Evolutionary conservation across 1,284 basidiomycete genomes (phyloP).

Genomic region (Ceratobasidium theobromae): DNA sequence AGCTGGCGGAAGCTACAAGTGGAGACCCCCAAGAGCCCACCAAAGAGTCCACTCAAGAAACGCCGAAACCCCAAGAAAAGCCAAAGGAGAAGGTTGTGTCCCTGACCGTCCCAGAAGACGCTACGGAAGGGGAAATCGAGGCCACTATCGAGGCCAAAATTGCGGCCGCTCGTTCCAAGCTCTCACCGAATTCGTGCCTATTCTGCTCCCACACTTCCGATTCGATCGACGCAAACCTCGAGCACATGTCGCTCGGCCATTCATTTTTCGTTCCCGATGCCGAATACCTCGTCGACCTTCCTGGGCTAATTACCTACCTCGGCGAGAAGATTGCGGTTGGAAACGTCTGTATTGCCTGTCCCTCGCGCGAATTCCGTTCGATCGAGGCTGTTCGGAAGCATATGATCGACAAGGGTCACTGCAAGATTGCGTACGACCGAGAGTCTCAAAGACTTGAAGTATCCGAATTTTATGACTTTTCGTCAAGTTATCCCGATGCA

Average conservation of each 20-base stretch:
- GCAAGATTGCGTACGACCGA: slow-evolving; percentile 90
- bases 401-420: slow-evolving; percentile 93
- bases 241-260: slow-evolving; percentile 86
- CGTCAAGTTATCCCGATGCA: slow-evolving; percentile 70
- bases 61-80: slow-evolving; percentile 31
- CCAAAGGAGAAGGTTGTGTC: slow-evolving; percentile 25
- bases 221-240: slow-evolving; percentile 67
- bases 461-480: slow-evolving; percentile 94
- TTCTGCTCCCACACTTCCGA: slow-evolving; percentile 71
- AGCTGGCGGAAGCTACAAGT: too few species aligned
- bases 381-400: slow-evolving; percentile 87
- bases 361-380: slow-evolving; percentile 74
- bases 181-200: slow-evolving; percentile 73
- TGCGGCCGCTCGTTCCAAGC: slow-evolving; percentile 67
- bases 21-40: slow-evolving; percentile 14
- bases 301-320: slow-evolving; percentile 83
- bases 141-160: slow-evolving; percentile 73
- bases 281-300: slow-evolving; percentile 83
- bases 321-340: slow-evolving; percentile 93
- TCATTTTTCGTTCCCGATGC: slow-evolving; percentile 97
- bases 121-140: slow-evolving; percentile 55
- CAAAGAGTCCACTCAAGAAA: slow-evolving; percentile 31
- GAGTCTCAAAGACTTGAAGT: slow-evolving; percentile 82
- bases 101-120: slow-evolving; percentile 43
- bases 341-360: slow-evolving; percentile 93